Evolutionary conservation across 805 yeast species (phyloP).

Genomic region (Candida ovalis): DNA sequence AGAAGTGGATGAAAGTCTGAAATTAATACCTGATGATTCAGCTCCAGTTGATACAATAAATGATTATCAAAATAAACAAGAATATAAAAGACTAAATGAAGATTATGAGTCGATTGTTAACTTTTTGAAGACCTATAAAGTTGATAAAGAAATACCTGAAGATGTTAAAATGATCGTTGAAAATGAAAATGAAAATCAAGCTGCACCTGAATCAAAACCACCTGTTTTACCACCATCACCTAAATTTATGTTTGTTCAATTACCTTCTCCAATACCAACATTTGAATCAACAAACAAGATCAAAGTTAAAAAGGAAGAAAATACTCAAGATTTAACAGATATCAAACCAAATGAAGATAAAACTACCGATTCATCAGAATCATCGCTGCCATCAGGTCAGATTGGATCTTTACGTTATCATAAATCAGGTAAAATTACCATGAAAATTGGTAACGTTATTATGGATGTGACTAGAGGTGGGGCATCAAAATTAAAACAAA

Average conservation of each 20-base stretch:
- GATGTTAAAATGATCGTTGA: conserved; percentile 10
- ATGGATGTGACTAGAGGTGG: conserved; percentile 74
- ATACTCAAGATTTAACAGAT: too few relatives aligned
- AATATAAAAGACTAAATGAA: conserved; percentile 30
- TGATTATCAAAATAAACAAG: conserved; percentile 34
- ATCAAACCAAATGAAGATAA: not conserved
- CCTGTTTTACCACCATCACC: not conserved
- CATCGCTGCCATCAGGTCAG: conserved; percentile 39
- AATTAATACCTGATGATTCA: conserved; percentile 10
- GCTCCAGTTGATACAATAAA: conserved; percentile 14
- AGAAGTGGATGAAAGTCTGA: conserved; percentile 10
- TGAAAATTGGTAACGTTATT: conserved; percentile 65
- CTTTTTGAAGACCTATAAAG: conserved; percentile 14
- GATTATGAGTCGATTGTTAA: conserved; percentile 37
- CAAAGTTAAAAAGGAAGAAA: conserved; percentile 6
- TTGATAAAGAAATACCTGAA: conserved; percentile 4
- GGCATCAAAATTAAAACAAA: conserved; percentile 66
- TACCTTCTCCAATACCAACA: conserved; percentile 28
- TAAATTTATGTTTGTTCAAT: conserved; percentile 26
- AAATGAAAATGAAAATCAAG: conserved; percentile 2
- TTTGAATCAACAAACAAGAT: conserved; percentile 11
- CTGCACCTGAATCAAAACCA: conserved; percentile 3
- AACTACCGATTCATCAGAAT: not conserved
- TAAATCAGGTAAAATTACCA: conserved; percentile 76
- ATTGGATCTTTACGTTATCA: conserved; percentile 76